Conservation (phyloP, 2,329 filamentous ascomycete species). For the Colletotrichum agaves region DNA sequence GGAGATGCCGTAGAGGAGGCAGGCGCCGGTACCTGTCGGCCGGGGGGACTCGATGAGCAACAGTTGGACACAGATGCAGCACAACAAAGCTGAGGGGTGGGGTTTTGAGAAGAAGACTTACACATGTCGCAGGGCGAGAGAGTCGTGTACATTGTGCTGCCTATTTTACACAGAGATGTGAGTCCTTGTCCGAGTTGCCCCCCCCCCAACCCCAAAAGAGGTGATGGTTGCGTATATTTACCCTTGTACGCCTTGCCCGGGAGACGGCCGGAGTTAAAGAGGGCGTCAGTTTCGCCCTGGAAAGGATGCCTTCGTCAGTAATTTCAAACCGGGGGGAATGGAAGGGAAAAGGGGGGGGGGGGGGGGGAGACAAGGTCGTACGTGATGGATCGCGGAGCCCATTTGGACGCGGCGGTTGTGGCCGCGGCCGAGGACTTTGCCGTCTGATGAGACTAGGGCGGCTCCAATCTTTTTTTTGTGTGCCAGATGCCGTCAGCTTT, state of each 20-base stretch:
- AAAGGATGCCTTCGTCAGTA: neutral
- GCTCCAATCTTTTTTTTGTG: conserved; percentile 54
- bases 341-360: neutral
- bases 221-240: neutral
- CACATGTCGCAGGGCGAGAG: conserved; percentile 86
- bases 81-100: neutral
- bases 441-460: conserved; percentile 73
- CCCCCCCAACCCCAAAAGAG: no score
- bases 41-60: neutral
- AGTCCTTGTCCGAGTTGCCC: no score
- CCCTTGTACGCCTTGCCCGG: conserved; percentile 72
- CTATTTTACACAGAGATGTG: conserved; percentile 47
- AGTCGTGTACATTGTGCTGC: conserved; percentile 84
- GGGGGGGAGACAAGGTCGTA: conserved; percentile 48
- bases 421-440: conserved; percentile 75
- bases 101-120: neutral
- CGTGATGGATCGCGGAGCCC: conserved; percentile 76
- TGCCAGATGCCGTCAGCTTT: neutral
- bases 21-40: conserved; percentile 74
- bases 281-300: conserved; percentile 80
- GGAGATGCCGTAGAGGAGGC: conserved; percentile 78
- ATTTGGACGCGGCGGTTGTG: conserved; percentile 83
- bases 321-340: no score
- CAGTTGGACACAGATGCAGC: neutral
- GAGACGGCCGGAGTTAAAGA: conserved; percentile 78